Evolutionary conservation across 371 early-diverging fungal genomes (phyloP), one percentile per base, ranked within the genome.

Genomic region (Syncephalastrum sp.): DNA sequence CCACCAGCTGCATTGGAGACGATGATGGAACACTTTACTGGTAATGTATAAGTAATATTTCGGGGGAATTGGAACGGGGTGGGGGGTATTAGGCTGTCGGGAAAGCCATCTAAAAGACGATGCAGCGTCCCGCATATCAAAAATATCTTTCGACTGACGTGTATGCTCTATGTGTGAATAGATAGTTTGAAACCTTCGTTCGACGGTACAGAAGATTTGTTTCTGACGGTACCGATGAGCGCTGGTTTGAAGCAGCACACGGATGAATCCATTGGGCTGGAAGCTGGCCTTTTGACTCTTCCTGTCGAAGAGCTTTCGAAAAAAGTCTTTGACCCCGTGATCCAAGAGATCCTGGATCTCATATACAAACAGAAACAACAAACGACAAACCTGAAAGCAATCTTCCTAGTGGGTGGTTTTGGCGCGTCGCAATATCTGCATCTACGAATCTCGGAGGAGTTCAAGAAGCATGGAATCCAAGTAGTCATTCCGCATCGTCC

Each of bases 171-270:
- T 13, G 38, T 33, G 12, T 33, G 10, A 12, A 33, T 54, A 71
- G 74, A 77, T 43, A 69, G 56, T 21, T 62, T 78, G 49, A 81
- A 81, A 52, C 83, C 81, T 2, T 61, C 69, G 13, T 81, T 83
- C 58, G 83, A 83, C 56, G 82, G 82, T 6, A 72, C 75, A 1
- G 83, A 83, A 25, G 82, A 76, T 45, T 63, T 75, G 15, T 79
- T 74, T 53, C 46, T 79, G 60, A 63, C 70, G 23, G 51, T 83
- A 13, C 78, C 83, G 13, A 78, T 81, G 56, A 72, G 68, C 19
- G 67, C 77, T 44, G 81, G 78, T 13, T 53, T 77, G 13, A 64
- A 69, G 7, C 71, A 74, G 15, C 64, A 74, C 23, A 75, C 75
- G 3, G 69, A 78, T 24, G 64, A 67, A 23, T 66, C 75, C 0